phyloP scores from a whole-genome alignment of 805 yeast species.

The Zygosaccharomyces rouxii region DNA sequence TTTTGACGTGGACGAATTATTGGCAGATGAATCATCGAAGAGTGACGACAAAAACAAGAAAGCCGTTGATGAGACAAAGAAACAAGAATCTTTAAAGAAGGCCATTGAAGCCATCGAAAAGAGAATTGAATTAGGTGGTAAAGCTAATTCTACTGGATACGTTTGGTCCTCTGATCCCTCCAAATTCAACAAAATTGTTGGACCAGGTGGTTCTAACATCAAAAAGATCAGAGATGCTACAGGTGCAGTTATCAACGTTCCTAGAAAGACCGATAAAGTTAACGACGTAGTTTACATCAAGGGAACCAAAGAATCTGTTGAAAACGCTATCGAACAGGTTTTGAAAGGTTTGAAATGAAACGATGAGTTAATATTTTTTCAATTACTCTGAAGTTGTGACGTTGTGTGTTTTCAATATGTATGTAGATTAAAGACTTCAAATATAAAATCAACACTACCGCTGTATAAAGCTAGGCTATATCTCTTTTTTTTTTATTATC shows the following conservation, averaged over 20 bases:
- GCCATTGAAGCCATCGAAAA: slow-evolving; percentile 41
- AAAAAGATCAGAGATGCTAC: slow-evolving; percentile 55
- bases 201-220: slow-evolving; percentile 69
- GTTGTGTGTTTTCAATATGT: slow-evolving; percentile 2
- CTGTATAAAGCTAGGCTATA: slow-evolving; percentile 5
- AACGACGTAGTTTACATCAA: slow-evolving; percentile 53
- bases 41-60: slow-evolving; percentile 47
- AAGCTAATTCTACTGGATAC: slow-evolving; percentile 53
- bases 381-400: background rate
- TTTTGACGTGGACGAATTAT: slow-evolving; percentile 28
- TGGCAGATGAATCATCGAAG: slow-evolving; percentile 34
- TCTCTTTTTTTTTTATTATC: background rate
- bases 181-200: slow-evolving; percentile 61
- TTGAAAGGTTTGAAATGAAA: slow-evolving; percentile 24
- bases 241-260: slow-evolving; percentile 57
- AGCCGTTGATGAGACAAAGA: slow-evolving; percentile 39
- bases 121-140: slow-evolving; percentile 44
- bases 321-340: slow-evolving; percentile 43
- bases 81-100: slow-evolving; percentile 42
- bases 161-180: slow-evolving; percentile 52
- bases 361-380: background rate
- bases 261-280: slow-evolving; percentile 50
- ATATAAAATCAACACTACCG: background rate
- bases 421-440: slow-evolving; percentile 2
- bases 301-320: slow-evolving; percentile 56